Conservation (phyloP, 2,329 filamentous ascomycete genomes). For the Pyrenochaeta sp. region DNA sequence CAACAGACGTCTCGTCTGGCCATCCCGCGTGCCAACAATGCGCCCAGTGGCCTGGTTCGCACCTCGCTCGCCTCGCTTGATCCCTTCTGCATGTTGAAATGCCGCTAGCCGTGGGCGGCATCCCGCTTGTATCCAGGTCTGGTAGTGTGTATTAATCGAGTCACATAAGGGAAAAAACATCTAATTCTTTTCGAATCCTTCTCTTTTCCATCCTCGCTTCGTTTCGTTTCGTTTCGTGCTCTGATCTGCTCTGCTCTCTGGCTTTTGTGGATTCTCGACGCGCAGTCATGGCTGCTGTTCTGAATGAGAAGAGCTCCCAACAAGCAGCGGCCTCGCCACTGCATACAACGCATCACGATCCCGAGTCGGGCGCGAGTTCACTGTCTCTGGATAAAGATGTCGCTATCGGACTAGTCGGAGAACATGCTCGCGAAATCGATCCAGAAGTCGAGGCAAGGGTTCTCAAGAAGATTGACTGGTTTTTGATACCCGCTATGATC, state of each 20-base stretch:
- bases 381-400: slow-evolving; percentile 60
- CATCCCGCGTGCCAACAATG: background rate
- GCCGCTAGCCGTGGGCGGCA: slow-evolving; percentile 25
- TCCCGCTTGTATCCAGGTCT: slow-evolving; percentile 22
- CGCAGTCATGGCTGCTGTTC: slow-evolving; percentile 4
- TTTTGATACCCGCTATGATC: slow-evolving; percentile 72
- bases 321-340: slow-evolving; percentile 16
- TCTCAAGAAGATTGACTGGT: slow-evolving; percentile 71
- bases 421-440: slow-evolving; percentile 64
- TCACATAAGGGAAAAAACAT: slow-evolving; percentile 1
- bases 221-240: background rate
- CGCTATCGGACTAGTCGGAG: slow-evolving; percentile 67
- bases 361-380: slow-evolving; percentile 25
- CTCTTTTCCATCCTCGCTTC: background rate
- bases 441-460: slow-evolving; percentile 64
- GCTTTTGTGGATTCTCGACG: background rate
- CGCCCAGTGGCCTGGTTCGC: background rate
- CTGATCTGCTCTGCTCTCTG: background rate
- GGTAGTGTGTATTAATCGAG: slow-evolving; percentile 17
- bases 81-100: slow-evolving; percentile 6
- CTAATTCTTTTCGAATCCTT: background rate
- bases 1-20: background rate
- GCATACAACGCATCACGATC: slow-evolving; percentile 11
- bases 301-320: slow-evolving; percentile 21
- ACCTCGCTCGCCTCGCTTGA: background rate